Conservation (phyloP, 2,329 filamentous ascomycete species). For the Neurospora sp. region DNA sequence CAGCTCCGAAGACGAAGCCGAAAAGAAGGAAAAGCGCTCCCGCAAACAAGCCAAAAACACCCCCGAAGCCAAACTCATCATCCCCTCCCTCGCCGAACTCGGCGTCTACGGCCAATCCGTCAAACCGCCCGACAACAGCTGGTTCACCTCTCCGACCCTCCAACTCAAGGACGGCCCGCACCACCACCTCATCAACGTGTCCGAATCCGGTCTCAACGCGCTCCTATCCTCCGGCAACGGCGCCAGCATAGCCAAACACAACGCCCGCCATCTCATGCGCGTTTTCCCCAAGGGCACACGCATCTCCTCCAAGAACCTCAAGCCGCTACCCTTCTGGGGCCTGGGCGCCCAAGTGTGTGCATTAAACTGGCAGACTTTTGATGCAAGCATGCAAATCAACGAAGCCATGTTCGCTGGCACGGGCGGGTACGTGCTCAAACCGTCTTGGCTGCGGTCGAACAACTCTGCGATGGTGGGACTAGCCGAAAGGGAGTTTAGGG, state of each 20-base stretch:
- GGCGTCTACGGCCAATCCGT: slow-evolving; percentile 63
- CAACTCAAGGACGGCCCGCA: too few species aligned
- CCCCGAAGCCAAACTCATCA: slow-evolving; percentile 46
- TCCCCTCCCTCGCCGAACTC: slow-evolving; percentile 54
- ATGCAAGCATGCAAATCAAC: slow-evolving; percentile 55
- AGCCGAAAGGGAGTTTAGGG: background rate
- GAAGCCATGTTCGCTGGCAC: slow-evolving; percentile 57
- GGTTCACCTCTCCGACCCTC: slow-evolving; percentile 50
- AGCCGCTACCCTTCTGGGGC: slow-evolving; percentile 54
- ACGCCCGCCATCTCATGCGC: slow-evolving; percentile 57
- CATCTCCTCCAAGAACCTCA: slow-evolving; percentile 55
- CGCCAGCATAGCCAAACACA: slow-evolving; percentile 46
- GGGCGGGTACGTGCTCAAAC: slow-evolving; percentile 57
- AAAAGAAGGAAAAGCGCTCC: slow-evolving; percentile 33
- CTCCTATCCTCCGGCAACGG: slow-evolving; percentile 35
- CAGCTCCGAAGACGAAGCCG: slow-evolving; percentile 17
- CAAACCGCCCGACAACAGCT: slow-evolving; percentile 55
- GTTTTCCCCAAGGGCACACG: slow-evolving; percentile 60
- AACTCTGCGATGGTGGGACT: slow-evolving; percentile 22
- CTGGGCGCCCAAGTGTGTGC: slow-evolving; percentile 60
- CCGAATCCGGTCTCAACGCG: slow-evolving; percentile 46
- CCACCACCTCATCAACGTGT: slow-evolving; percentile 60
- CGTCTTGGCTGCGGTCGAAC: slow-evolving; percentile 44
- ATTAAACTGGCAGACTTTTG: slow-evolving; percentile 61
- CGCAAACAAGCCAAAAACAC: slow-evolving; percentile 41